A percentile compares a stretch with the other conserved stretches of the same genome.
Evolutionary conservation across 1,284 basidiomycete genomes (phyloP).

Genomic region (Ceratorhiza oryzae-sativae): DNA sequence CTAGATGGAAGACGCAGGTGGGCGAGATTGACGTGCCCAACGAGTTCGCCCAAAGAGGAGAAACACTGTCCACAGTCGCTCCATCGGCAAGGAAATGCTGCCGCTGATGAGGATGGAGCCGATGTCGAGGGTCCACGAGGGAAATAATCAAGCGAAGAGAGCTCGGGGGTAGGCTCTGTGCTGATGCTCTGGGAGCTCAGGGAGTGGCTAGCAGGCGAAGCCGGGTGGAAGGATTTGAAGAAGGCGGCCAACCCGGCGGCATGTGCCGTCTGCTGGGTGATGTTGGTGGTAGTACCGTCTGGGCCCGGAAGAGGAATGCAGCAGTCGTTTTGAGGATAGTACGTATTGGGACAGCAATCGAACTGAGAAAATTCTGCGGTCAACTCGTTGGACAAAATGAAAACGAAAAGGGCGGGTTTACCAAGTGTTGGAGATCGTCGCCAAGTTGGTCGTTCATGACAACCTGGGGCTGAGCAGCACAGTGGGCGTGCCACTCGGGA

Average conservation of each 20-base stretch:
- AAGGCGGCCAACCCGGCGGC: neutral
- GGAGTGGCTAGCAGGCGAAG: neutral
- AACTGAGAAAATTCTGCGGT: neutral
- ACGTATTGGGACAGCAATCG: conserved; percentile 33
- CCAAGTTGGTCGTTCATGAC: conserved; percentile 8
- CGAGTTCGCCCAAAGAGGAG: conserved; percentile 53
- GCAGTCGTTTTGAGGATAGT: conserved; percentile 34
- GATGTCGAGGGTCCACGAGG: conserved; percentile 17
- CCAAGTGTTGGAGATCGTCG: conserved; percentile 24
- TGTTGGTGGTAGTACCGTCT: conserved; percentile 13
- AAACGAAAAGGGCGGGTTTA: neutral
- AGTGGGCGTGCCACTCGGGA: conserved; percentile 18
- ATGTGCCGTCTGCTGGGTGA: conserved; percentile 22
- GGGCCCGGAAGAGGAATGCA: conserved; percentile 23
- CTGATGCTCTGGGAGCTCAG: conserved; percentile 9
- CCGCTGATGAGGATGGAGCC: conserved; percentile 12
- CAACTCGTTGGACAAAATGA: neutral
- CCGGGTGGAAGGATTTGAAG: conserved; percentile 18
- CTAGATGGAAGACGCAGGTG: conserved; percentile 49
- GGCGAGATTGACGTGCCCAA: conserved; percentile 56
- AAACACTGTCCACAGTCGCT: conserved; percentile 55
- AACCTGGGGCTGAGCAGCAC: neutral
- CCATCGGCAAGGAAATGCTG: conserved; percentile 52
- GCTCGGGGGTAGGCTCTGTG: conserved; percentile 25
- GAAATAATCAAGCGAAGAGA: conserved; percentile 19